Evolutionary conservation across 1,284 basidiomycete species (phyloP).

Genomic region (Cutaneotrichosporon sp.): DNA sequence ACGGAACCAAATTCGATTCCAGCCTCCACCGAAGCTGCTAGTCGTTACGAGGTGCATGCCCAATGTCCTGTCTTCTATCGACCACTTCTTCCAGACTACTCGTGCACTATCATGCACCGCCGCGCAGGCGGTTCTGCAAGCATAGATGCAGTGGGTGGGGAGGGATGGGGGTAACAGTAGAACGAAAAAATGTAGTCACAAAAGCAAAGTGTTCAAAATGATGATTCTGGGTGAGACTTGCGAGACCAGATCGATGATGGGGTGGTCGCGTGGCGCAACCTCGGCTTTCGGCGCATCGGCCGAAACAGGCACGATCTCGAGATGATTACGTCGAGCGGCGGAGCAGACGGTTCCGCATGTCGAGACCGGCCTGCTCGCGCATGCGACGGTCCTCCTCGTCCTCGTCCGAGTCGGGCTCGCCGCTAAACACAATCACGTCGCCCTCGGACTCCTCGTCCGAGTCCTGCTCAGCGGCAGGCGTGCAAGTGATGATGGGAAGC

Average conservation of each 20-base stretch:
- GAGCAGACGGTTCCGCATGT: conserved; percentile 16
- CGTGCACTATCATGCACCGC: neutral
- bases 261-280: neutral
- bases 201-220: neutral
- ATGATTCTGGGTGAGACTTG: neutral
- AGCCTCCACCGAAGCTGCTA: conserved; percentile 6
- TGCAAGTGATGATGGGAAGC: conserved; percentile 52
- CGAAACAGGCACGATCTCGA: neutral
- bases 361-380: conserved; percentile 36
- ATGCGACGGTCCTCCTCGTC: conserved; percentile 35
- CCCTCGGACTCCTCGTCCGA: conserved; percentile 43
- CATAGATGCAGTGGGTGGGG: neutral
- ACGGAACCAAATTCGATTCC: conserved; percentile 1
- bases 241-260: neutral
- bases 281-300: neutral
- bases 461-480: conserved; percentile 46
- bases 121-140: neutral
- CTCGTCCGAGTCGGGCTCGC: conserved; percentile 19
- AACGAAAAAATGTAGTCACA: neutral
- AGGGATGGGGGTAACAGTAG: neutral
- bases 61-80: conserved; percentile 1
- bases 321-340: neutral
- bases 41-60: conserved; percentile 7
- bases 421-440: conserved; percentile 29
- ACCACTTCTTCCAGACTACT: conserved; percentile 2